A percentile compares a stretch with the other conserved stretches of the same genome.
These are phyloP conservation scores for Hypsizygus marmoreus DNA, from an alignment of 768 basidiomycete genomes.

Conservation along the genomic window DNA sequence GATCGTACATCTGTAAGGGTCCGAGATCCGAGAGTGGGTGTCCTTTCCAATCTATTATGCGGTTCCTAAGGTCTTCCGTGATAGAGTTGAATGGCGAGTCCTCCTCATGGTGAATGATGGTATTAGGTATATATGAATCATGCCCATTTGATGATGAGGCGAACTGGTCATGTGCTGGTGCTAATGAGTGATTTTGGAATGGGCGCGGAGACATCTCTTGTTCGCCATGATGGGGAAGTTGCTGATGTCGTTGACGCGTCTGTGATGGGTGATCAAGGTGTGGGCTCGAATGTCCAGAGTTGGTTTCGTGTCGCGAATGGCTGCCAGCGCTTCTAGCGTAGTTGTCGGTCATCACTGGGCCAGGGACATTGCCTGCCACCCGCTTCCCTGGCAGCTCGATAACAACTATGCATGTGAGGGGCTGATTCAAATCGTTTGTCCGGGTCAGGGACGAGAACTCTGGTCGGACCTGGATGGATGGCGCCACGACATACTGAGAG, in stretches of 20 bases:
- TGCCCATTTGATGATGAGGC: constrained; percentile 33
- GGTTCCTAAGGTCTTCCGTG: constrained; percentile 84
- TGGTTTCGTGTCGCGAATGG: constrained; percentile 25
- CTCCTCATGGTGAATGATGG: constrained; percentile 52
- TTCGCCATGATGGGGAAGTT: constrained; percentile 23
- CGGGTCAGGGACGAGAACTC: constrained; percentile 86
- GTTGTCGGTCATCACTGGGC: constrained; percentile 52
- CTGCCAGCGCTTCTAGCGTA: constrained; percentile 35
- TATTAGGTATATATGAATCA: constrained; percentile 28
- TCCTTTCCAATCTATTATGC: constrained; percentile 96
- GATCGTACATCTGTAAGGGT: constrained; percentile 87
- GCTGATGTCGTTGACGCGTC: constrained; percentile 23
- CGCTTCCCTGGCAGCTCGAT: constrained; percentile 89
- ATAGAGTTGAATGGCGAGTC: constrained; percentile 81
- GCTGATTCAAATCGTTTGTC: constrained; percentile 69
- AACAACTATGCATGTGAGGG: constrained; percentile 90
- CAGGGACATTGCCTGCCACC: constrained; percentile 48
- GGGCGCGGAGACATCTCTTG: constrained; percentile 25
- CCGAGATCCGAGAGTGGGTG: constrained; percentile 91
- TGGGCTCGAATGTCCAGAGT: constrained; percentile 47
- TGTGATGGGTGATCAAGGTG: constrained; percentile 32
- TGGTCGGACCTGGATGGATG: constrained; percentile 90
- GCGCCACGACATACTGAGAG: constrained; percentile 79
- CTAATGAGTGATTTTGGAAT: constrained; percentile 30
- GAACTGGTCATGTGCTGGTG: constrained; percentile 32